Evolutionary conservation across 768 basidiomycete genomes (phyloP).

Genomic region (Russula sp.): DNA sequence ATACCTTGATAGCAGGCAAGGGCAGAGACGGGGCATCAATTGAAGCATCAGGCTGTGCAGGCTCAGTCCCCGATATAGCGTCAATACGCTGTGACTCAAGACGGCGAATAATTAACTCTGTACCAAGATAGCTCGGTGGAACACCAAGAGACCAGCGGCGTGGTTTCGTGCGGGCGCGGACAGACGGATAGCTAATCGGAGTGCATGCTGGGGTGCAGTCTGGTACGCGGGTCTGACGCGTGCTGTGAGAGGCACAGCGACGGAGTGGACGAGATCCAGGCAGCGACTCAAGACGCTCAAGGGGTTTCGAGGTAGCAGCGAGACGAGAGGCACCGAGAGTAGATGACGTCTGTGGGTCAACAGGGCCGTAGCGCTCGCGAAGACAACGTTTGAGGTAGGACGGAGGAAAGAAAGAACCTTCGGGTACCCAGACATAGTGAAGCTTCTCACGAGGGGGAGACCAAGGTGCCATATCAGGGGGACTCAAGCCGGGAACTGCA

Average conservation of each 20-base stretch:
- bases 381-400: conserved; percentile 8
- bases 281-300: neutral
- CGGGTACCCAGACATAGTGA: conserved; percentile 17
- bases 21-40: conserved; percentile 6
- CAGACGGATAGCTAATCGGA: neutral
- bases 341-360: neutral
- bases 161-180: conserved; percentile 1
- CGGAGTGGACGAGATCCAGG: conserved; percentile 11
- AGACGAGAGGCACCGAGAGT: neutral
- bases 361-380: neutral
- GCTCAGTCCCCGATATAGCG: neutral
- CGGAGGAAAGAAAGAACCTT: conserved; percentile 22
- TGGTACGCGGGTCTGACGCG: neutral
- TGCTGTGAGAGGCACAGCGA: conserved; percentile 11
- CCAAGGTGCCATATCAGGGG: conserved; percentile 20
- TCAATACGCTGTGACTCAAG: conserved; percentile 15
- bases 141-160: conserved; percentile 21
- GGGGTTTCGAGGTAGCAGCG: neutral
- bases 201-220: neutral
- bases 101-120: conserved; percentile 12
- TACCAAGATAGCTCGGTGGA: conserved; percentile 18
- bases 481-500: neutral
- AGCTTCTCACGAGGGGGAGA: conserved; percentile 13
- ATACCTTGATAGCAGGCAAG: conserved; percentile 31
- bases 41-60: neutral